These are phyloP conservation scores for Fusarium proliferatum DNA, from an alignment of 2,329 filamentous ascomycete genomes.

Conservation along the genomic window DNA sequence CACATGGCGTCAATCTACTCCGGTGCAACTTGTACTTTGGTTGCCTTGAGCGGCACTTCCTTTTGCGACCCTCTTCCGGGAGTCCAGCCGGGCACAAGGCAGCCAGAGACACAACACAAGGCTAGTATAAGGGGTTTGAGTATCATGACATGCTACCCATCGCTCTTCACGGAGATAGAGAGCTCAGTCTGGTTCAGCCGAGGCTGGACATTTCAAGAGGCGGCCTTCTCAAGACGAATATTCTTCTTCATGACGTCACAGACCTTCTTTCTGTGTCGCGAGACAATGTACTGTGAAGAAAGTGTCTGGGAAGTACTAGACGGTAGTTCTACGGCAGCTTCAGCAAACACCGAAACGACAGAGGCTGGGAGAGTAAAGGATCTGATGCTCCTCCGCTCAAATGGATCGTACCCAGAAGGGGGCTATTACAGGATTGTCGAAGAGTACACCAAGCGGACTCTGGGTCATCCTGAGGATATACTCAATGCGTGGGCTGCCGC, in stretches of 20 bases:
- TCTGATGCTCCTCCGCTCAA: neutral
- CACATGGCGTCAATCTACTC: neutral
- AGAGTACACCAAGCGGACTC: neutral
- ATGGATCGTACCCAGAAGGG: neutral
- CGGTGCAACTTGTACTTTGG: neutral
- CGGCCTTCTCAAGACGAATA: neutral
- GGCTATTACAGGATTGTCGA: neutral
- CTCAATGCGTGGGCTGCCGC: neutral
- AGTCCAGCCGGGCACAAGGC: rapidly evolving
- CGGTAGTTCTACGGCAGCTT: neutral
- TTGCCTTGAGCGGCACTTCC: neutral
- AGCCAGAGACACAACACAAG: neutral
- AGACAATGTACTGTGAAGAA: neutral
- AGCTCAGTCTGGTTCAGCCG: neutral
- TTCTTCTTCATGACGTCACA: neutral
- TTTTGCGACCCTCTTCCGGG: rapidly evolving
- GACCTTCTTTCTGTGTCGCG: neutral
- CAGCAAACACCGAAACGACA: neutral
- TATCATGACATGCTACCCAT: neutral
- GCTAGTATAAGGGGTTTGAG: neutral
- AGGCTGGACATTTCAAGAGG: neutral
- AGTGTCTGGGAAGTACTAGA: neutral
- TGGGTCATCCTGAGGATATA: neutral
- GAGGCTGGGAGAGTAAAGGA: neutral
- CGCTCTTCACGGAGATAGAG: neutral